Base-by-base conservation (phyloP, 176 grass and related monocot species). In the Paspalum vaginatum region DNA sequence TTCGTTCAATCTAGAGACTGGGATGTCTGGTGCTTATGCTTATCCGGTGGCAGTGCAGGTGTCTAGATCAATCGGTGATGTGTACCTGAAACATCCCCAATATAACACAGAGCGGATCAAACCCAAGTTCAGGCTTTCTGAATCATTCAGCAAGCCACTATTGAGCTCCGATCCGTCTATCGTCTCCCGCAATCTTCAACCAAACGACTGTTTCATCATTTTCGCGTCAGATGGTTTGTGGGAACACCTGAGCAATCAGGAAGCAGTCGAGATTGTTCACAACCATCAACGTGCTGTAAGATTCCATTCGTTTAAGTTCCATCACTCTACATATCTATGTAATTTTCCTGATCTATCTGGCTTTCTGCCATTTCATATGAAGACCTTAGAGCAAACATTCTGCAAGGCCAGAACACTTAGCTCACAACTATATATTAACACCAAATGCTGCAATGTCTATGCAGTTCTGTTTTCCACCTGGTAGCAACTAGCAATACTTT, bases 161-260 rank as follows among this genome's bases (percentile, higher is more conserved):
- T 61, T 99, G 82, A 88, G 78, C 17, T 86, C 90, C 13, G 77
- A 88, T 54, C 92, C 96, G 44, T 86, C 88, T 27, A 91, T 99
- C 76, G 65, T 91, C 51, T 86, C 86, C 21, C 93, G 25, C 69
- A 76, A 48, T 81, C 89, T 99, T 81, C 79, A 95, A 69, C 90
- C 88, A 52, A 89, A 63, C 50, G 92, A 95, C 42, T 80, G 86
- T 73, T 99, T 99, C 85, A 54, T 99, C 74, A 93, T 95, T 84
- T 91, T 99, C 53, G 96, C 96, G 2, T 99, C 92, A 25, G 96
- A 99, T 86, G 96, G 96, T 50, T 68, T 99, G 51, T 99, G 92
- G 96, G 92, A 99, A 65, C 96, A 99, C 51, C 60, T 99, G 40
- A 93, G 51, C 79, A 95, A 95, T 83, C 88, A 99, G 83, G 70